Percentiles rank a stretch among this genome's conserved stretches.
Conservation (phyloP, 2,329 filamentous ascomycete species). For the Cytospora mali region DNA sequence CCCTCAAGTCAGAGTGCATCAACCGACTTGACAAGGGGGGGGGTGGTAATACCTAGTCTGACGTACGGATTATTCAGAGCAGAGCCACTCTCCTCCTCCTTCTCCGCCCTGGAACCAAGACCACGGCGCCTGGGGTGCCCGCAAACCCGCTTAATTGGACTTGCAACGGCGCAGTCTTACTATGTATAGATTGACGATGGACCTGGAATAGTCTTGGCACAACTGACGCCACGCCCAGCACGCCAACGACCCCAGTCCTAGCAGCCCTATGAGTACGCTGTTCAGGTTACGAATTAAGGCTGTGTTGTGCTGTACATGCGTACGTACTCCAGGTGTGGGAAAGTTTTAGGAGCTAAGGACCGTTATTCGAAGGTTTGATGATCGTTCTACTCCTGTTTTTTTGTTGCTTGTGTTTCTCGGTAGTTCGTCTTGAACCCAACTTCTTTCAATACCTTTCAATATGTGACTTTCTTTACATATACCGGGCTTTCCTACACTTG, state of each 20-base stretch:
- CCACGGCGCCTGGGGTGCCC: background rate
- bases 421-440: background rate
- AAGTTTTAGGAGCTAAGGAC: background rate
- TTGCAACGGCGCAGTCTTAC: background rate
- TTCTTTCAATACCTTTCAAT: background rate
- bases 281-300: background rate
- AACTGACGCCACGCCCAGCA: background rate
- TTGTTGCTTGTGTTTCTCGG: background rate
- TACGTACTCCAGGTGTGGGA: background rate
- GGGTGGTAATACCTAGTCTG: background rate
- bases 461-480: background rate
- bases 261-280: background rate
- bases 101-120: background rate
- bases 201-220: background rate
- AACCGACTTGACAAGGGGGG: background rate
- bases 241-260: background rate
- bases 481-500: background rate
- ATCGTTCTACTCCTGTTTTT: background rate
- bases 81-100: background rate
- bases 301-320: background rate
- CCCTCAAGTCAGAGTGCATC: background rate
- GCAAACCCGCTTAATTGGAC: background rate
- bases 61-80: background rate
- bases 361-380: background rate
- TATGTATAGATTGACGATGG: background rate